Evolutionary conservation across 257 asterid genomes (phyloP).

Genomic region (Paraleonurus japonicus): DNA sequence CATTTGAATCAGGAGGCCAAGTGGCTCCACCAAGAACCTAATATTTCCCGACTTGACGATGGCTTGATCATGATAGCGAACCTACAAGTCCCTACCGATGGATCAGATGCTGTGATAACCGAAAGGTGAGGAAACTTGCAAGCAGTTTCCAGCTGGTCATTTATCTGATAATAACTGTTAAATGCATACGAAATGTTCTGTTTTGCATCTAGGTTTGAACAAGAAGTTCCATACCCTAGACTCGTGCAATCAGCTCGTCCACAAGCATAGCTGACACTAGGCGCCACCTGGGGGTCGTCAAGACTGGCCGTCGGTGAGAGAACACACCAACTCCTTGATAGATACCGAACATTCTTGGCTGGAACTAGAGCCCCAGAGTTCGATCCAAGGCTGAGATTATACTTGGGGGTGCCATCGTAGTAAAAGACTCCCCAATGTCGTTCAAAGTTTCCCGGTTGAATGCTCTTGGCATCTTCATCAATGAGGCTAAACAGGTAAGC

Average conservation of each 20-base stretch:
- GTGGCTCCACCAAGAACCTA: constrained; percentile 31
- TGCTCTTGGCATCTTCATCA: constrained; percentile 75
- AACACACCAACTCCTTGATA: constrained; percentile 60
- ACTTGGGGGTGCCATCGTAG: constrained; percentile 67
- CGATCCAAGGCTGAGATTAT: constrained; percentile 53
- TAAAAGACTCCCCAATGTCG: constrained; percentile 83
- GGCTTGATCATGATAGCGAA: constrained; percentile 55
- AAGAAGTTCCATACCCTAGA: constrained; percentile 59
- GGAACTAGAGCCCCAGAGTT: constrained; percentile 39
- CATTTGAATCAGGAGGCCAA: constrained; percentile 28
- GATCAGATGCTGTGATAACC: constrained; percentile 46
- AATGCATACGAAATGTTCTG: constrained; percentile 65
- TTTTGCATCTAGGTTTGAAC: constrained; percentile 42
- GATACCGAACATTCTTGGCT: constrained; percentile 46
- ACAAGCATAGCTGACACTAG: constrained; percentile 64
- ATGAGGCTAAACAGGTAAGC: constrained; percentile 70
- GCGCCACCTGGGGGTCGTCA: constrained; percentile 49
- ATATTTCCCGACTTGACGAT: constrained; percentile 22
- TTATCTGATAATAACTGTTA: constrained; percentile 65
- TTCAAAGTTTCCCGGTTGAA: constrained; percentile 76
- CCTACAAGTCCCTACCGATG: constrained; percentile 61
- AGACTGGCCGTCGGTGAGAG: constrained; percentile 44
- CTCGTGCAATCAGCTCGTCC: constrained; percentile 66
- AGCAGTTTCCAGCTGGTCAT: constrained; percentile 52
- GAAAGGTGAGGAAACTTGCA: constrained; percentile 69